A percentile compares a stretch with the other conserved stretches of the same genome.
Conservation (phyloP, 345 rosid species). For the Gossypium anomalum region DNA sequence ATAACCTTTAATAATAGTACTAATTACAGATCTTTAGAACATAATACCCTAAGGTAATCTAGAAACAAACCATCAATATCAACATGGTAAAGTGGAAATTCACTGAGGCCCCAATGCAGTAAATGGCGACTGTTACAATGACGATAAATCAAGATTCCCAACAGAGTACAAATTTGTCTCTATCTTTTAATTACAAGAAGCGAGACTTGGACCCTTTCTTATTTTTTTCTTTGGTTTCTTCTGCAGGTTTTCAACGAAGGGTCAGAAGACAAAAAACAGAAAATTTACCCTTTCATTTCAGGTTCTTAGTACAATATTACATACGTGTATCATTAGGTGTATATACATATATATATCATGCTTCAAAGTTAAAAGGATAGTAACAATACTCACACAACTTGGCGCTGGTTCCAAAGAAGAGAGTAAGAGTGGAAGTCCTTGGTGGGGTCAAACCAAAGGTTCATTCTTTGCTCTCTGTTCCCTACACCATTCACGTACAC, state of each 20-base stretch:
- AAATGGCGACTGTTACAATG: not conserved
- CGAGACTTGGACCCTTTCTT: not conserved
- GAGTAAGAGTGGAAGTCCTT: conserved; percentile 85
- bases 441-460: conserved; percentile 97
- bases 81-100: not conserved
- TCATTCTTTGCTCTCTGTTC: conserved; percentile 86
- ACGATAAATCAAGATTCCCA: not conserved
- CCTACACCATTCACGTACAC: conserved; percentile 89
- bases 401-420: conserved; percentile 73
- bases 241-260: not conserved
- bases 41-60: too few relatives aligned
- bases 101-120: not conserved
- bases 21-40: not conserved
- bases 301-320: too few relatives aligned
- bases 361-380: not conserved
- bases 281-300: not conserved
- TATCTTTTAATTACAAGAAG: not conserved
- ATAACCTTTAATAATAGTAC: not conserved
- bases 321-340: not conserved
- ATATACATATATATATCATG: not conserved
- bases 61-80: not conserved
- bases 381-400: conserved; percentile 63
- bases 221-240: not conserved
- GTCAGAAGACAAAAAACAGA: not conserved
- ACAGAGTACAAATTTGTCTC: not conserved